Base-by-base conservation (phyloP, 768 basidiomycete species). In the Tricholomella constricta region DNA sequence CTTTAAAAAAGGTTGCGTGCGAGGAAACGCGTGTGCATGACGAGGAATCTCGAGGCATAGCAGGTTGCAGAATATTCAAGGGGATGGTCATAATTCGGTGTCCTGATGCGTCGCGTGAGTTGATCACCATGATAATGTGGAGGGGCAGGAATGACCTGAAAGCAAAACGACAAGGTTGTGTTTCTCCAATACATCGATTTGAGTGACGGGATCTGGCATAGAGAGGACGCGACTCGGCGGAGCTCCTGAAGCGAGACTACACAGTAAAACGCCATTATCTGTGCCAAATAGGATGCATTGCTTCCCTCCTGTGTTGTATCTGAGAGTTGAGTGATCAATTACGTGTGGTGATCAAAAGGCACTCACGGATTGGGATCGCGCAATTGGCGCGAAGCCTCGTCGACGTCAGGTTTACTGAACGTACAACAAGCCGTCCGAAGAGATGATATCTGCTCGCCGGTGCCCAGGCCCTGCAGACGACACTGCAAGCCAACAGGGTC, bases 161-260 rank as follows among this genome's bases (percentile, higher is more conserved):
- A 92, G 76, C 22, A 90, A 89, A 45, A 92, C 78, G 48, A 91
- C 74, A 4, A 90, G 76, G 58, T 88, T 82, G 58, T 82, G 85
- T 36, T 89, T 85, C 63, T 89, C 86, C 27, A 92, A 75, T 4
- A 91, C 79, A 55, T 90, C 89, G 15, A 92, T 81, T 68, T 91
- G 88, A 0, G 82, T 81, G 17, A 92, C 88, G 6, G 55, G 50
- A 17, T 51, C 46, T 10, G 48, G 51, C 11, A 55, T 37, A 12
- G 26, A n/a, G 19, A 62, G 17, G 4, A 31, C 45, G 17, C 12
- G 60, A 6, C 31, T 34, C 15, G 58, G 61, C 12, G 42, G 29
- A 32, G 29, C 36, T 27, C 26, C 34, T 46, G 31, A 45, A 29
- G 25, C 36, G 22, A 38, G 46, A 8, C 36, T 19, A 10, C 51